Evolutionary conservation across 2,329 filamentous ascomycete genomes (phyloP), one percentile per base, ranked within the genome.

Genomic region (Fonsecaea pedrosoi): DNA sequence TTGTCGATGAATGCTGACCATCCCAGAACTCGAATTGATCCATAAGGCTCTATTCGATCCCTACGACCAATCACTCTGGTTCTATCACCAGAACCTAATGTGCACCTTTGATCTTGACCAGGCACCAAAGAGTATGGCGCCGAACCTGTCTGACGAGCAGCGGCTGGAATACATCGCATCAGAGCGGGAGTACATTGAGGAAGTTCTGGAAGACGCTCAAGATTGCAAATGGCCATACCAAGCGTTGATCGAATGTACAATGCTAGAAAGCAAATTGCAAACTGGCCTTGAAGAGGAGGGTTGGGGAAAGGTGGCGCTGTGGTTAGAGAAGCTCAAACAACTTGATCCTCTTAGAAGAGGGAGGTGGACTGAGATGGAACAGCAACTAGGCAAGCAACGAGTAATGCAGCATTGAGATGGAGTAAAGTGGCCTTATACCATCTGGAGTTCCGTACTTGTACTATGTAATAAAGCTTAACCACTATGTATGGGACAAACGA

Each of bases 21-120:
- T 7, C 18, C 55, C 65, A 86, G 95, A 99, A 80, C 83, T 98
- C 59, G 83, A 86, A 32, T 81, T 92, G 53, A 89, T 97, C 32
- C 88, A 90, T 63, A 86, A 89, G 64, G 94, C 91, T 0, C 83
- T 98, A 57, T 95, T 93, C 42, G 94, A 96, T 65, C 93, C 94
- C 0, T 93, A 96, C 72, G 94, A 98, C 76, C 94, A 98, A 76
- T 97, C 93, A 18, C 84, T 97, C 5, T 99, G 95, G 94, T 97
- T 96, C 78, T 98, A 99, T 75, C 93, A 98, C 77, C 91, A 95
- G 73, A 96, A 90, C 74, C 82, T 97, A 65, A 88, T 97, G 80
- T 86, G 88, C 67, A 90, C 89, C 74, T 82, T 91, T 73, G 81
- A 85, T 60, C 83, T 82, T 73, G 81, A 79, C 57, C 81, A 76